These are phyloP conservation scores for Sextonia rubra DNA, from an alignment of 164 flowering plant genomes.

Conservation along the genomic window DNA sequence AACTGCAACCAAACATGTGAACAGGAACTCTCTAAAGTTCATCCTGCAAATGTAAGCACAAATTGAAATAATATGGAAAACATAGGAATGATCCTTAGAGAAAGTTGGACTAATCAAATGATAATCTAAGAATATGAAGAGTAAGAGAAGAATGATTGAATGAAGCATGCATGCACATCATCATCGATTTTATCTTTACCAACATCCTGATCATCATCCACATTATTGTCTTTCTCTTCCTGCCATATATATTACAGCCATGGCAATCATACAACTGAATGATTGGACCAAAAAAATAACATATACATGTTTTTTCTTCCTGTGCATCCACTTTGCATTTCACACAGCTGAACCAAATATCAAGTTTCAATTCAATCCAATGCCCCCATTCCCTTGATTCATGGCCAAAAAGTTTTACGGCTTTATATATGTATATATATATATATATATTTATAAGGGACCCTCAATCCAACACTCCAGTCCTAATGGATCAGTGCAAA, in stretches of 20 bases:
- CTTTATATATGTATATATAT: too few species aligned
- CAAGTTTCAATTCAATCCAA: too few species aligned
- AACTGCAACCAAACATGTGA: too few species aligned
- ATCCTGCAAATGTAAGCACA: neutral
- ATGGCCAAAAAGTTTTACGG: too few species aligned
- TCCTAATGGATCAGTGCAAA: too few species aligned
- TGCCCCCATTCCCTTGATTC: too few species aligned
- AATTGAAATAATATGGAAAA: neutral
- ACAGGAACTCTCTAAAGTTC: slow-evolving; percentile 1
- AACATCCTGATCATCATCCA: neutral
- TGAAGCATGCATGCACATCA: neutral
- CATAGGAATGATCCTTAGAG: neutral
- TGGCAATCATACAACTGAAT: neutral
- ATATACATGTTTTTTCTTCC: too few species aligned
- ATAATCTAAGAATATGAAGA: neutral
- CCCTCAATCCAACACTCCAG: too few species aligned
- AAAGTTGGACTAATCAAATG: neutral
- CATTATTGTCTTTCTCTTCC: neutral
- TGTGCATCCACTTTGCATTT: too few species aligned
- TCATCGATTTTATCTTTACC: neutral
- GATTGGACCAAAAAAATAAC: too few species aligned
- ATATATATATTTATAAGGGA: too few species aligned
- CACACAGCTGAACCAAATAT: too few species aligned
- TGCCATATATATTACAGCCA: neutral
- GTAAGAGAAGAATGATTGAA: neutral